Evolutionary conservation across 768 basidiomycete species (phyloP).

Genomic region (Mycena sanguinolenta): DNA sequence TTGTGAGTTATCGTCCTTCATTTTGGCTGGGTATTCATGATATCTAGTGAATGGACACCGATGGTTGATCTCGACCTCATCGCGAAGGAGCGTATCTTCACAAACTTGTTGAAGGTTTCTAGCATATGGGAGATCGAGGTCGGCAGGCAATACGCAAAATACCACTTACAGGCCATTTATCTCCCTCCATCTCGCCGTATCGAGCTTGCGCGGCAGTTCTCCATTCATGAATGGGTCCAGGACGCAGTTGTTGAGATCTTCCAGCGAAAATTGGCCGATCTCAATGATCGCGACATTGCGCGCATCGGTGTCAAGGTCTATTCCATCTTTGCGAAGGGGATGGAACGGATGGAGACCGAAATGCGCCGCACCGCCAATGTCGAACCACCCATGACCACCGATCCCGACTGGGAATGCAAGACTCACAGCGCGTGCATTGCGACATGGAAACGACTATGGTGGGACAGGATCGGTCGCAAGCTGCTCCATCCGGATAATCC

Average conservation of each 20-base stretch:
- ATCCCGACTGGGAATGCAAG: constrained; percentile 2
- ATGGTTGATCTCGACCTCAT: background rate
- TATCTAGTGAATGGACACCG: background rate
- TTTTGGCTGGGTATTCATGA: background rate
- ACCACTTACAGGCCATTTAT: background rate
- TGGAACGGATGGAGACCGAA: background rate
- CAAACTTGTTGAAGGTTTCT: constrained; percentile 4
- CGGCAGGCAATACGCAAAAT: background rate
- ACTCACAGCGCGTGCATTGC: background rate
- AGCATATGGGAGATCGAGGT: constrained; percentile 1
- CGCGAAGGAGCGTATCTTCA: constrained; percentile 1
- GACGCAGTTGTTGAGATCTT: too few species aligned
- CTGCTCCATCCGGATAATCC: constrained; percentile 15
- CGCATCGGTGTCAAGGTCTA: too few species aligned
- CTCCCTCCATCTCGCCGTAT: too few species aligned
- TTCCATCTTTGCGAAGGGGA: too few species aligned
- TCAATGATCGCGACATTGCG: too few species aligned
- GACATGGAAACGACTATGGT: constrained; percentile 2
- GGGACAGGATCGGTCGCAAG: constrained; percentile 6
- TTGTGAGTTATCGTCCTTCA: background rate
- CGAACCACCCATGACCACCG: background rate
- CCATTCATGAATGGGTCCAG: too few species aligned
- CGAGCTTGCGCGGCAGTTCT: too few species aligned
- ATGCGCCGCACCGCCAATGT: constrained; percentile 9
- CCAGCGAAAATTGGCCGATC: too few species aligned